Evolutionary conservation across 805 yeast species (phyloP).

Genomic region (Wickerhamomyces hampshirensis): DNA sequence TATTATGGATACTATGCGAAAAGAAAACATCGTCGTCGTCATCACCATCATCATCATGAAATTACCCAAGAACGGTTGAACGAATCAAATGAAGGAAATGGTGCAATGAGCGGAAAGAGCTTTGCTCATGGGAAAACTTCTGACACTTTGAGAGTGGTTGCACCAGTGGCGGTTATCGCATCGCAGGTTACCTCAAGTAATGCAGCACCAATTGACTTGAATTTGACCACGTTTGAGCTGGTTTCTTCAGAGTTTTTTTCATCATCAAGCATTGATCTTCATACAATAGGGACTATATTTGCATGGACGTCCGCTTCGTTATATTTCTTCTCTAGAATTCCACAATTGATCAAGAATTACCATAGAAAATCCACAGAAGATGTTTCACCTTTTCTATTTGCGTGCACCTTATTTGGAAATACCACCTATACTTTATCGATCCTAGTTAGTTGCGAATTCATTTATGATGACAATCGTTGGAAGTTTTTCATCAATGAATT

Average conservation of each 20-base stretch:
- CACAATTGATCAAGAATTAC: conserved; percentile 78
- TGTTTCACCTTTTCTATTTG: conserved; percentile 72
- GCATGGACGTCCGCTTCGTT: conserved; percentile 81
- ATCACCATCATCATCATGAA: conserved; percentile 28
- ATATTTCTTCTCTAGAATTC: conserved; percentile 75
- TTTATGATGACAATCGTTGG: conserved; percentile 30
- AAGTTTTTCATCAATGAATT: conserved; percentile 61
- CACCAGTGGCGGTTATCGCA: conserved; percentile 24
- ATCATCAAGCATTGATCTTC: no score
- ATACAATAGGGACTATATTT: conserved; percentile 38
- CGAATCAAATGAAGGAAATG: conserved; percentile 2
- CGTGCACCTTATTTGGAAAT: conserved; percentile 76
- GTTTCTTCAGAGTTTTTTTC: no score
- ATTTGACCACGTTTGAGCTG: no score
- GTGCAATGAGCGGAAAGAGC: conserved; percentile 2
- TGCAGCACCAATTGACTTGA: conserved; percentile 14
- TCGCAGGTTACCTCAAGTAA: conserved; percentile 21
- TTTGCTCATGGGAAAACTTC: conserved; percentile 3
- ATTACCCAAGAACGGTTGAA: no score
- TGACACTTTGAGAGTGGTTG: conserved; percentile 13
- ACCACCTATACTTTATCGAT: conserved; percentile 73
- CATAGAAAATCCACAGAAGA: conserved; percentile 81
- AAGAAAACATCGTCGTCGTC: conserved; percentile 28
- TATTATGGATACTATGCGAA: conserved; percentile 46
- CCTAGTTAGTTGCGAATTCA: conserved; percentile 54